Evolutionary conservation across 108 stramenopile genomes (phyloP), one percentile per base, ranked within the genome.

Genomic region (Pseudonitzschia pungens): DNA sequence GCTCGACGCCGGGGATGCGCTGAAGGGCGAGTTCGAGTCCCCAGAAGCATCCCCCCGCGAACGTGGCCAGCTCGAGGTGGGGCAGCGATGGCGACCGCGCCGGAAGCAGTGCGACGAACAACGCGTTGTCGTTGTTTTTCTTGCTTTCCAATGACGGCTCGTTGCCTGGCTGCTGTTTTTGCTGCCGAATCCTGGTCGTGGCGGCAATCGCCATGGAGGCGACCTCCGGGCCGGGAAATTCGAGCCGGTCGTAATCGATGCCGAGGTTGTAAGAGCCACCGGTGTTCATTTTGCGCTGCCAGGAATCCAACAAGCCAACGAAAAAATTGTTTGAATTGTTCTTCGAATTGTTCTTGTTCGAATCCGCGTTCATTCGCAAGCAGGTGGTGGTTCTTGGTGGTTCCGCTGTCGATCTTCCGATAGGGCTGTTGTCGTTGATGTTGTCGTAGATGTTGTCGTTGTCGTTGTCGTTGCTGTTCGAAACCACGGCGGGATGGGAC

Each of bases 1-100:
- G 71, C 21, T 69, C 77, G 11, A 95, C 90, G n/a, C 94, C 94
- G 4, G 87, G 86, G n/a, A 88, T 80, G 6, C 94, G 76, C 70
- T 91, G 90, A 68, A 86, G 92, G 6, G 88, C 89, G 43, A 95
- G 68, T 79, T 95, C 89, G 18, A 93, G 55, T 8, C 92, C 90
- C 94, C 94, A 95, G 71, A 92, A 92, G 63, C 94, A 95, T 5
- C 94, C 94, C 22, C 90, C 93, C 2, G 93, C 90, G 79, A 94
- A 89, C 11, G 93, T 94, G 14, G 92, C 90, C 26, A 84, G 31
- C 31, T 64, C 43, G 60, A 84, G 72, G 33, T 79, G 43, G 1
- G 82, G 77, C 22, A 71, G 42, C 21, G 64, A 29, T 4, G 48
- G 54, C 41, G 80, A 76, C 2, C 45, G 45, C 7, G n/a, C 31